Percentiles rank a stretch among this genome's conserved stretches.
phyloP scores from a whole-genome alignment of 345 rosid species.

The Anacardium occidentale region DNA sequence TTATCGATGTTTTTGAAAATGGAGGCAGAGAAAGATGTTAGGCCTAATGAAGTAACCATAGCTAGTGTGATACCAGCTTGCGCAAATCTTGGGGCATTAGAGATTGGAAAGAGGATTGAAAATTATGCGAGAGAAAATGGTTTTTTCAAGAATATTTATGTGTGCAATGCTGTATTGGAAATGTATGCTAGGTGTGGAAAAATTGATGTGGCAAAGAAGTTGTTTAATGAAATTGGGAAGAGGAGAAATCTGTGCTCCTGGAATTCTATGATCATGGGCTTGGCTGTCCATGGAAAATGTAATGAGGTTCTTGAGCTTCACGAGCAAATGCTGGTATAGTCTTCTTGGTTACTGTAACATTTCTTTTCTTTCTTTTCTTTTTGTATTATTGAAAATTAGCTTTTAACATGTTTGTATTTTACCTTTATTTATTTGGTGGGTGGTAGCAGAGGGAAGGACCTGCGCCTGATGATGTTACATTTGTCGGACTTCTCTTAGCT shows the following conservation, averaged over 20 bases:
- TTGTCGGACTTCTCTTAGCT: conserved; percentile 73
- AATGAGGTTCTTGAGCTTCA: conserved; percentile 57
- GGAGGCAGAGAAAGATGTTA: conserved; percentile 52
- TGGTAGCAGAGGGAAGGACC: conserved; percentile 43
- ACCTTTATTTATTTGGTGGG: not conserved
- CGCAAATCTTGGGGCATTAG: conserved; percentile 64
- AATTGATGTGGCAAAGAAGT: conserved; percentile 47
- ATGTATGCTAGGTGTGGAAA: conserved; percentile 76
- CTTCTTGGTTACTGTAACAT: not conserved
- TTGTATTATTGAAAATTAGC: not conserved
- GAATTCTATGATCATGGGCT: conserved; percentile 81
- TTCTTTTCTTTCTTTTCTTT: not conserved
- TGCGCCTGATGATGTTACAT: conserved; percentile 69
- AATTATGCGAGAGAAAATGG: conserved; percentile 60
- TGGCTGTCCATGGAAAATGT: conserved; percentile 71
- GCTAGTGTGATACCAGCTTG: conserved; percentile 77
- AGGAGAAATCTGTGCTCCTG: conserved; percentile 70
- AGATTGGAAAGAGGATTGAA: conserved; percentile 67
- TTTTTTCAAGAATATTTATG: conserved; percentile 51
- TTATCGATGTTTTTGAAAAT: conserved; percentile 55
- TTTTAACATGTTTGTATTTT: not conserved
- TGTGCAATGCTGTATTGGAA: conserved; percentile 62
- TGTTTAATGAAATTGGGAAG: conserved; percentile 59
- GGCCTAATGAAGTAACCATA: conserved; percentile 68
- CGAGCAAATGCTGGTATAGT: conserved; percentile 60